Evolutionary conservation across 2,329 filamentous ascomycete species (phyloP), one percentile per base, ranked within the genome.

Genomic region (Aspergillus pseudoglaucus): DNA sequence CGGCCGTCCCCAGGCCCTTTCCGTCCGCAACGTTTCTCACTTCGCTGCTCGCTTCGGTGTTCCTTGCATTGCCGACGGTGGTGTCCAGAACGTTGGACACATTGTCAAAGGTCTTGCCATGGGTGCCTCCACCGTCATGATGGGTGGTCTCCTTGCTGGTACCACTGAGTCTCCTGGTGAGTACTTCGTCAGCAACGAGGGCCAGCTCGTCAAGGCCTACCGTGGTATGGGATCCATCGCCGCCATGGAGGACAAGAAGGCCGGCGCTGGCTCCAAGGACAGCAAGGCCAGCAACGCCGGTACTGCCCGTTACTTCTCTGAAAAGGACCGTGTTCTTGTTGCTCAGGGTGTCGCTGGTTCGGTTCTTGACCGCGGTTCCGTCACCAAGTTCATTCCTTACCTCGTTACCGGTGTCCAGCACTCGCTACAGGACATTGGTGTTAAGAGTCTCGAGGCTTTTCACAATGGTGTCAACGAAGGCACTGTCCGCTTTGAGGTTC

Each of bases 181-280:
- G 57, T 97, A 94, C 58, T 97, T 95, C 65, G 89, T 98, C 59
- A 95, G 88, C 64, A 86, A 88, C 52, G 91, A 97, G 73, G 93
- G 93, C 56, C 94, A 97, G 80, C 84, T 98, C 47, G 91, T 98
- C 72, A 98, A 98, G 81, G 90, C 93, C 37, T 98, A 98, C 80
- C 88, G 93, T 72, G 93, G 93, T 51, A 98, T 98, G 93, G 93
- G 93, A 58, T 90, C 85, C 72, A 98, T 98, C 67, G 93, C 96
- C 63, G 93, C 93, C 58, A 98, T 98, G 93, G 90, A 97, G 75
- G 91, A 97, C 75, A 95, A 93, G 82, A 95, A 95, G 79, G 90
- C 90, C 9, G 89, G 87, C 47, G 78, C 72, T 50, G 86, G 85
- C 57, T 75, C 76, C 62, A 87, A 85, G 74, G 85, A 84, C 71